These are phyloP conservation scores for Cymbidium sinense DNA, from an alignment of 106 monocot species.

Conservation along the genomic window DNA sequence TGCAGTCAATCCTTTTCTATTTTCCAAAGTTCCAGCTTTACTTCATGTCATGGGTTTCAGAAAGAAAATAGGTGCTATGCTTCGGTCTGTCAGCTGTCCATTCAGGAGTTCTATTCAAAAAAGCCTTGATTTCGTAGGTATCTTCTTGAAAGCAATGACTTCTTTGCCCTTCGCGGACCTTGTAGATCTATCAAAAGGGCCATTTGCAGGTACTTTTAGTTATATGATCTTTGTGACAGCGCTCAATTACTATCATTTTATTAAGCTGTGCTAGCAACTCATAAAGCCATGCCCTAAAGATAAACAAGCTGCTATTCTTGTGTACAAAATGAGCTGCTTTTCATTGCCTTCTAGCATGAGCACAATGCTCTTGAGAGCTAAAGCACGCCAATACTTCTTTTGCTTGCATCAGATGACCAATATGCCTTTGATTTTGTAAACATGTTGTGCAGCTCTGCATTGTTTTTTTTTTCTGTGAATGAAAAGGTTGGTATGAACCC, in stretches of 20 bases:
- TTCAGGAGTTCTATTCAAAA: conserved; percentile 57
- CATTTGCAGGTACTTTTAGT: conserved; percentile 71
- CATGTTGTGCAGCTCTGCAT: background rate
- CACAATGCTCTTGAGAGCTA: background rate
- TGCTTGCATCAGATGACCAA: background rate
- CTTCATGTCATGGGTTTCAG: conserved; percentile 70
- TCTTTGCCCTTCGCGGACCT: conserved; percentile 92
- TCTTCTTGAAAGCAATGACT: conserved; percentile 86
- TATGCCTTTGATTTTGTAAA: background rate
- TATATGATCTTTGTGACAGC: background rate
- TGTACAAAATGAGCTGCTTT: background rate
- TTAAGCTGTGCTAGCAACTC: background rate
- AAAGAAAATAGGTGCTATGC: conserved; percentile 83
- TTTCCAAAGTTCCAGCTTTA: conserved; percentile 87
- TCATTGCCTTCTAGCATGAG: background rate
- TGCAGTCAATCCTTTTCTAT: conserved; percentile 88
- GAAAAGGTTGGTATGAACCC: too few relatives aligned
- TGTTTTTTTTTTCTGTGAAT: background rate
- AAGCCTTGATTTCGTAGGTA: conserved; percentile 66
- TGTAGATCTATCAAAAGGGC: conserved; percentile 95
- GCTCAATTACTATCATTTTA: background rate
- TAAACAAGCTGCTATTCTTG: background rate
- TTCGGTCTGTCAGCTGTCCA: conserved; percentile 80
- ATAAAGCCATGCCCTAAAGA: background rate
- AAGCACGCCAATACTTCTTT: background rate